Conservation (phyloP, 2,329 filamentous ascomycete species). For the Paraconiothyrium brasiliense region DNA sequence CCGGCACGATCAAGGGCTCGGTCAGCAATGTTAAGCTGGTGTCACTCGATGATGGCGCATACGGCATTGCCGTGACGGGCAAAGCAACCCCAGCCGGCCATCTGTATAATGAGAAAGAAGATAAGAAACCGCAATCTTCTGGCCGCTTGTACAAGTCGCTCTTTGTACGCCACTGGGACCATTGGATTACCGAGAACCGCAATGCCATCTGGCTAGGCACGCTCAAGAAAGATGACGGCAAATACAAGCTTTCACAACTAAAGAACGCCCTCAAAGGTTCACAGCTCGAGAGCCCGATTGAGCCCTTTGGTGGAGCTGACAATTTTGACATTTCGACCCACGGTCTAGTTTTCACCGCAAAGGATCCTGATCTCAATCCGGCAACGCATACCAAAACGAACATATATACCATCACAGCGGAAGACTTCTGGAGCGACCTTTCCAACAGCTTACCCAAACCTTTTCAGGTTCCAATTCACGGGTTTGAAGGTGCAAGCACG, state of each 20-base stretch:
- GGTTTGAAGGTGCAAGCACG: conserved; percentile 70
- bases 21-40: conserved; percentile 59
- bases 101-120: conserved; percentile 72
- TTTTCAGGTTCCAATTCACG: conserved; percentile 65
- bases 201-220: conserved; percentile 78
- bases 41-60: conserved; percentile 47
- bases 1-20: conserved; percentile 57
- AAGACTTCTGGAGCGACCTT: conserved; percentile 60
- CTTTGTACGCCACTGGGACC: conserved; percentile 85
- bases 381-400: conserved; percentile 84
- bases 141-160: conserved; percentile 78
- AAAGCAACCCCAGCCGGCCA: conserved; percentile 73
- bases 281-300: conserved; percentile 72
- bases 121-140: conserved; percentile 67
- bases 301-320: conserved; percentile 79
- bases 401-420: conserved; percentile 75
- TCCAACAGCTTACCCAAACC: conserved; percentile 43
- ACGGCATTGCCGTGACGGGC: conserved; percentile 63
- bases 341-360: conserved; percentile 78
- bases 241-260: conserved; percentile 57
- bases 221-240: conserved; percentile 51
- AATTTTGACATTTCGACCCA: conserved; percentile 78
- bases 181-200: conserved; percentile 74
- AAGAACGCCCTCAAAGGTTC: conserved; percentile 71
- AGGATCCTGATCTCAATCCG: conserved; percentile 75